A percentile compares a stretch with the other conserved stretches of the same genome.
These are phyloP conservation scores for Bipolaris oryzae DNA, from an alignment of 2,329 filamentous ascomycete genomes.

Conservation along the genomic window DNA sequence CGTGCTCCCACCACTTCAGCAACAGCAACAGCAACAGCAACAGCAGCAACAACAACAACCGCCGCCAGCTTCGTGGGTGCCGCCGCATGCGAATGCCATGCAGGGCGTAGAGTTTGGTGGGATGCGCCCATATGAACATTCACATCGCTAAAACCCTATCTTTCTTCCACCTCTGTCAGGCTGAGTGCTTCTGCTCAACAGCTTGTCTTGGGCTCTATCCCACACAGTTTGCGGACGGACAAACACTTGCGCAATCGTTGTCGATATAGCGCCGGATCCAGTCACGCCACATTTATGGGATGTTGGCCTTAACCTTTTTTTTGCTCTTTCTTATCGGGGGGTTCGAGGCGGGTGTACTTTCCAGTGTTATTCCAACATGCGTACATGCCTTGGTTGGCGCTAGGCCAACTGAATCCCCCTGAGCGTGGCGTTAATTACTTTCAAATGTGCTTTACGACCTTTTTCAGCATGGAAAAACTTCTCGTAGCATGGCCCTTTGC, in stretches of 20 bases:
- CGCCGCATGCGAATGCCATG: slow-evolving; percentile 48
- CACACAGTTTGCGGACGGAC: background rate
- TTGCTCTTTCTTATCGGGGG: background rate
- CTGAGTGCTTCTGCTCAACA: background rate
- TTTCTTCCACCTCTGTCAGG: background rate
- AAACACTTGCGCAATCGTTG: background rate
- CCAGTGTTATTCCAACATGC: background rate
- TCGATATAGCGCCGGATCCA: background rate
- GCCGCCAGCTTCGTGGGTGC: slow-evolving; percentile 44
- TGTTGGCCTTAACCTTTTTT: background rate
- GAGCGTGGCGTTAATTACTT: slow-evolving; percentile 6
- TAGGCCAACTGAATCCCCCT: slow-evolving; percentile 1
- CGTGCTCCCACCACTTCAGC: slow-evolving; percentile 49
- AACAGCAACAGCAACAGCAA: slow-evolving; percentile 31
- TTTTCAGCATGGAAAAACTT: slow-evolving; percentile 2
- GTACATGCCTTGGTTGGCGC: background rate
- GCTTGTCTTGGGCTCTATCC: background rate
- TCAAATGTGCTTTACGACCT: slow-evolving; percentile 10
- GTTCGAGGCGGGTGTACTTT: slow-evolving; percentile 1
- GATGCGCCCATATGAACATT: slow-evolving; percentile 45
- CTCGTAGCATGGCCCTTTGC: slow-evolving; percentile 8
- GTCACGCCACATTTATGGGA: background rate
- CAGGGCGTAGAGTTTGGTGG: slow-evolving; percentile 57
- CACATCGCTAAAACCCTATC: slow-evolving; percentile 34
- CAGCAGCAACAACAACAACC: slow-evolving; percentile 37